Evolutionary conservation across 2,329 filamentous ascomycete species (phyloP), one percentile per base, ranked within the genome.

Genomic region (Fusarium devonianum): DNA sequence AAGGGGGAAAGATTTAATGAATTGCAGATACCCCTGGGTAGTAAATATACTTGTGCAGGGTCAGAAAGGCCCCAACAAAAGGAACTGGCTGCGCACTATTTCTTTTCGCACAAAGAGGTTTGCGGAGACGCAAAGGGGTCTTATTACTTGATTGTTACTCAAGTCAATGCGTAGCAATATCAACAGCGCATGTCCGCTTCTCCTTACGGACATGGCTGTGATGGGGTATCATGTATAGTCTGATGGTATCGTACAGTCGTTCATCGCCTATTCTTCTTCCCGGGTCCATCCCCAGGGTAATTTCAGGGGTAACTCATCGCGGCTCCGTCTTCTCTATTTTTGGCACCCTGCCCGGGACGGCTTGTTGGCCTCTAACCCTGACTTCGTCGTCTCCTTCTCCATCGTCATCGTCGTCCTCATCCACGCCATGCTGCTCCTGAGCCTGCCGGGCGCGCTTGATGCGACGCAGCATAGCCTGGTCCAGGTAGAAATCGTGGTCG

Each of bases 391-490:
- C 54, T 10, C 42, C 59, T 9, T 66, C 58, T n/a, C 39, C 56
- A 2, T 62, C 54, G 2, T 58, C 59, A 0, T 63, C 57, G 0
- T 69, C 66, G 2, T 62, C 61, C 2, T 68, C 63, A 4, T 70
- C 67, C 28, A 79, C 72, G n/a, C 73, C 70, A n/a, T 75, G 70
- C 13, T 71, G 68, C 50, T 70, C 68, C 44, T 74, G 73, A 2
- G 73, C 71, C 37, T 77, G 73, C 49, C 76, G 73, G 7, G 78
- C 73, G 6, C 85, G 80, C 67, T 80, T 75, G 43, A 88, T 82
- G 59, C 79, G 79, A 28, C 84, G 80, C 17, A 81, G 67, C 51
- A 87, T 75, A 11, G 82, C 69, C 32, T 77, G 73, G 58, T 89
- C 85, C 13, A 76, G 72, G 50, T 75, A 78, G 46, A 88, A 77